Conservation (phyloP, 164 flowering plant genomes). For the Taxillus chinensis region DNA sequence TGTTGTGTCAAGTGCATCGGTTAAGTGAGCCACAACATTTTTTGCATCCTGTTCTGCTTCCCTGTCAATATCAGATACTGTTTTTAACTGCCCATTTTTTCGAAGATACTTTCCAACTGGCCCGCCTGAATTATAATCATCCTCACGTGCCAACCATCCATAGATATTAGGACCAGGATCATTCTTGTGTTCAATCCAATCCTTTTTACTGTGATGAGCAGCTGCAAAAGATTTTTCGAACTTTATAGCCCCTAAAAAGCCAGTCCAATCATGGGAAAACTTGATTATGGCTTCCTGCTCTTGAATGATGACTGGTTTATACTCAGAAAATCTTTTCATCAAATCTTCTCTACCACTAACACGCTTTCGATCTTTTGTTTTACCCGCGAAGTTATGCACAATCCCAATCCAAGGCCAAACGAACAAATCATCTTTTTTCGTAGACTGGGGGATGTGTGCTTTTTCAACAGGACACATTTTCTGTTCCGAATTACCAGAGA, state of each 20-base stretch:
- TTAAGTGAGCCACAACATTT: slow-evolving; percentile 29
- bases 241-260: slow-evolving; percentile 38
- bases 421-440: slow-evolving; percentile 31
- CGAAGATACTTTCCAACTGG: slow-evolving; percentile 49
- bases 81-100: slow-evolving; percentile 27
- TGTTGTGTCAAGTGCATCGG: slow-evolving; percentile 31
- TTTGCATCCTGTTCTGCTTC: slow-evolving; percentile 24
- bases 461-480: slow-evolving; percentile 14
- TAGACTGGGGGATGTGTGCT: slow-evolving; percentile 13
- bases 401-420: slow-evolving; percentile 81
- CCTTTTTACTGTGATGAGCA: slow-evolving; percentile 26
- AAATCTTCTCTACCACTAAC: slow-evolving; percentile 20
- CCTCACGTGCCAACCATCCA: slow-evolving; percentile 63
- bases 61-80: slow-evolving; percentile 29
- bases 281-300: slow-evolving; percentile 27
- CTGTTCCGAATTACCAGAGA: slow-evolving; percentile 26
- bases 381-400: slow-evolving; percentile 26
- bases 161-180: slow-evolving; percentile 25
- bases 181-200: slow-evolving; percentile 25
- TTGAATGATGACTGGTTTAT: slow-evolving; percentile 32
- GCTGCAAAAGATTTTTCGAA: slow-evolving; percentile 49
- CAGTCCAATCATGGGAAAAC: slow-evolving; percentile 45
- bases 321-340: slow-evolving; percentile 33
- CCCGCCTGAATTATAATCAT: slow-evolving; percentile 36
- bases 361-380: slow-evolving; percentile 10